A percentile compares a stretch with the other conserved stretches of the same genome.
Evolutionary conservation across 2,329 filamentous ascomycete species (phyloP).

Genomic region (Helminthosporium solani): DNA sequence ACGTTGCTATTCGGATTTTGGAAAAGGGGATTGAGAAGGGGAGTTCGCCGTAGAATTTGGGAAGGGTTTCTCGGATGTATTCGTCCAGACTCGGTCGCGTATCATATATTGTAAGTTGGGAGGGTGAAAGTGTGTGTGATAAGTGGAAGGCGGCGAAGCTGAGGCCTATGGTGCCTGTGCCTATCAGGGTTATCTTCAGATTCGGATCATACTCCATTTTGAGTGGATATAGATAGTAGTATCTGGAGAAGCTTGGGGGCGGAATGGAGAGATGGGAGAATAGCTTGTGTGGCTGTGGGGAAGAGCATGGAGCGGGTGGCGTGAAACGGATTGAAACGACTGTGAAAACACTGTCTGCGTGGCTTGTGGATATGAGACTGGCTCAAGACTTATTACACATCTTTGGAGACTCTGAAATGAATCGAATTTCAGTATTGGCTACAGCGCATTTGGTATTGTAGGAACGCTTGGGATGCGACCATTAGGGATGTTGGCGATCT

Average conservation of each 20-base stretch:
- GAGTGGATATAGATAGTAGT: neutral
- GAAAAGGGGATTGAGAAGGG: slow-evolving; percentile 17
- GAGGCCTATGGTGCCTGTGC: slow-evolving; percentile 55
- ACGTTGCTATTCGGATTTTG: slow-evolving; percentile 36
- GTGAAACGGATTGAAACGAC: too few species aligned
- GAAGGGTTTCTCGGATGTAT: slow-evolving; percentile 48
- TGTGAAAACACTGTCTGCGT: too few species aligned
- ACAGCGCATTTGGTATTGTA: neutral
- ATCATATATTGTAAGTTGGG: slow-evolving; percentile 52
- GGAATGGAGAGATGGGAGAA: neutral
- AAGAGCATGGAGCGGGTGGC: neutral
- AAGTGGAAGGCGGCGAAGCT: slow-evolving; percentile 59
- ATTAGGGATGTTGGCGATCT: slow-evolving; percentile 7
- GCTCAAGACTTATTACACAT: too few species aligned
- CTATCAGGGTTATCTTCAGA: slow-evolving; percentile 44
- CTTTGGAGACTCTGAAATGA: too few species aligned
- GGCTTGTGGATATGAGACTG: too few species aligned
- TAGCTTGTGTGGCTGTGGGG: neutral
- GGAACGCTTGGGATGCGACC: neutral
- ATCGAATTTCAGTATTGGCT: too few species aligned
- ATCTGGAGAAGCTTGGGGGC: neutral
- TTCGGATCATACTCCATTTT: slow-evolving; percentile 11
- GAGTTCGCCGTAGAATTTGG: slow-evolving; percentile 42
- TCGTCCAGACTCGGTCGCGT: slow-evolving; percentile 49
- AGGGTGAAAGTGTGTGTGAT: slow-evolving; percentile 42